These are phyloP conservation scores for Sclerotinia sclerotiorum DNA, from an alignment of 2,329 filamentous ascomycete genomes.

Conservation along the genomic window DNA sequence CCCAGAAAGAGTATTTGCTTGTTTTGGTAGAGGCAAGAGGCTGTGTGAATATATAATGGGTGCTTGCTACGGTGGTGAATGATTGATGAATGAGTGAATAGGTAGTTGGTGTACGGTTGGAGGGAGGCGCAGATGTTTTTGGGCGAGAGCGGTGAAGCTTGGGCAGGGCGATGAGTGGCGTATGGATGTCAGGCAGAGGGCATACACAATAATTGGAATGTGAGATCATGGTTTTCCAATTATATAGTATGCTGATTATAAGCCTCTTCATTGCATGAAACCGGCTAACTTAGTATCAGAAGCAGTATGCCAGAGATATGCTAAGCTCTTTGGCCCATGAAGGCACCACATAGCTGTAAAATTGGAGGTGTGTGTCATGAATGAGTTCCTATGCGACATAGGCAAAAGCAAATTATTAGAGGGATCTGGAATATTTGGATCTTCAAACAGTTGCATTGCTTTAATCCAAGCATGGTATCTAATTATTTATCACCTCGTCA, in stretches of 20 bases:
- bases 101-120: neutral
- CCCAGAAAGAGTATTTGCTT: conserved; percentile 10
- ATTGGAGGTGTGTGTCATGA: neutral
- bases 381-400: neutral
- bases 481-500: neutral
- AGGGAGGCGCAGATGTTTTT: neutral
- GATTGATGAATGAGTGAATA: neutral
- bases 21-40: neutral
- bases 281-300: neutral
- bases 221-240: neutral
- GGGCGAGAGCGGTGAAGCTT: neutral
- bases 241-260: no score
- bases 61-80: neutral
- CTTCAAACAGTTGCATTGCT: neutral
- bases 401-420: neutral
- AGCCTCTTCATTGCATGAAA: no score
- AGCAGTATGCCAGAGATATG: neutral
- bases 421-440: neutral
- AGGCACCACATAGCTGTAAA: neutral
- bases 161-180: neutral
- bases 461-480: neutral
- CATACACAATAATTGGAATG: no score
- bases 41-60: neutral
- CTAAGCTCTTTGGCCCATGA: neutral
- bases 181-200: neutral